A percentile compares a stretch with the other conserved stretches of the same genome.
These are phyloP conservation scores for Silene coronaria DNA, from an alignment of 179 eudicot species.

Conservation along the genomic window DNA sequence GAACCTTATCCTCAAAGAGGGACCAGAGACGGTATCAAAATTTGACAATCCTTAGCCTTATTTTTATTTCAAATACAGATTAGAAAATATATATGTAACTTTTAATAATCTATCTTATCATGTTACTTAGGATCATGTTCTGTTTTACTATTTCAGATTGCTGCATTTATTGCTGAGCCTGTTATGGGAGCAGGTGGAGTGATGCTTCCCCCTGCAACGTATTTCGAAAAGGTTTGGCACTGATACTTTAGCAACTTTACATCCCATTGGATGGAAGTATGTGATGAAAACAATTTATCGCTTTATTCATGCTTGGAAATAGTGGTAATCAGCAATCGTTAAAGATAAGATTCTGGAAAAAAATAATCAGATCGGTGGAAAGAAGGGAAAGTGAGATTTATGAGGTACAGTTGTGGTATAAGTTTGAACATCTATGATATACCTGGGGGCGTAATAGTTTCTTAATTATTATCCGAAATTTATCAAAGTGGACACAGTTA, in stretches of 20 bases:
- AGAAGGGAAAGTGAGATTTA: background rate
- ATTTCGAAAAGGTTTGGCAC: constrained; percentile 72
- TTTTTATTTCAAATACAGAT: background rate
- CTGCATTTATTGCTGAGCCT: constrained; percentile 99
- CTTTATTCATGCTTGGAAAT: background rate
- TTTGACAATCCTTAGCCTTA: background rate
- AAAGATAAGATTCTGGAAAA: background rate
- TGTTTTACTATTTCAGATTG: constrained; percentile 53
- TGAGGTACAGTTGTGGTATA: background rate
- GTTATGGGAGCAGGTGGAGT: constrained; percentile 99
- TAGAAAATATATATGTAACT: background rate
- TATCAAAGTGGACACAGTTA: background rate
- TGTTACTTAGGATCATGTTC: background rate
- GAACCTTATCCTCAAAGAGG: constrained; percentile 84
- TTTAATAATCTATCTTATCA: background rate
- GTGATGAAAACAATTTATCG: background rate
- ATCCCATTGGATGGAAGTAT: background rate
- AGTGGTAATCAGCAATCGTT: background rate
- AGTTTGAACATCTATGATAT: background rate
- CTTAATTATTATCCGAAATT: background rate
- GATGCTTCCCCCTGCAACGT: constrained; percentile 84
- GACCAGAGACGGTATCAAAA: constrained; percentile 80
- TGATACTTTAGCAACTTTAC: background rate
- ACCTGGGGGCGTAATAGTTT: background rate
- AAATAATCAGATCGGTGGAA: background rate